These are phyloP conservation scores for Amyloporia xantha DNA, from an alignment of 768 basidiomycete genomes.

Conservation along the genomic window DNA sequence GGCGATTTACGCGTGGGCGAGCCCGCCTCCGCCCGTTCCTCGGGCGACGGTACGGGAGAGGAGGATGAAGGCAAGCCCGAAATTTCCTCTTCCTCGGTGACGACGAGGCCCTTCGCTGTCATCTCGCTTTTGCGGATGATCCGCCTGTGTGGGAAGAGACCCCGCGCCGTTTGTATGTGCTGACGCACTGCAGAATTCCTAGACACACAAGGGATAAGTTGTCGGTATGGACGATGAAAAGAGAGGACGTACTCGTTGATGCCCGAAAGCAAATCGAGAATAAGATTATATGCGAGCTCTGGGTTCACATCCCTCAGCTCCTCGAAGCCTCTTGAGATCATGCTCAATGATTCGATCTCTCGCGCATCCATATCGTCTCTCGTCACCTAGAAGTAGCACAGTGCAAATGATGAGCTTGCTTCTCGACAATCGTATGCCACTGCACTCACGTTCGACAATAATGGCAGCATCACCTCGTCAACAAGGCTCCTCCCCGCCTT, in stretches of 20 bases:
- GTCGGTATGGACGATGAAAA: neutral
- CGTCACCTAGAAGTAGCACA: no score
- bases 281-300: conserved; percentile 77
- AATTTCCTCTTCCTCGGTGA: conserved; percentile 77
- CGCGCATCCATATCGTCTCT: conserved; percentile 82
- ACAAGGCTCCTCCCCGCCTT: conserved; percentile 66
- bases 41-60: conserved; percentile 19
- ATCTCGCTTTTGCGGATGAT: conserved; percentile 77
- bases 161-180: conserved; percentile 75
- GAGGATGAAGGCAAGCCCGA: conserved; percentile 39
- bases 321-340: conserved; percentile 83
- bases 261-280: conserved; percentile 84
- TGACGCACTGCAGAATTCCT: conserved; percentile 77
- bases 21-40: conserved; percentile 29
- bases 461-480: conserved; percentile 79
- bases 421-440: neutral
- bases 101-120: conserved; percentile 77
- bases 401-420: conserved; percentile 3
- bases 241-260: conserved; percentile 77
- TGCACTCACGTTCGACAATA: conserved; percentile 59
- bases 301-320: conserved; percentile 82
- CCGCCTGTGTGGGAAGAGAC: conserved; percentile 76
- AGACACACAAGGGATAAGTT: neutral
- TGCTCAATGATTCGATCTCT: conserved; percentile 83
- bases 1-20: conserved; percentile 65